Conservation (phyloP, 2,329 filamentous ascomycete genomes). For the Drechmeria coniospora region DNA sequence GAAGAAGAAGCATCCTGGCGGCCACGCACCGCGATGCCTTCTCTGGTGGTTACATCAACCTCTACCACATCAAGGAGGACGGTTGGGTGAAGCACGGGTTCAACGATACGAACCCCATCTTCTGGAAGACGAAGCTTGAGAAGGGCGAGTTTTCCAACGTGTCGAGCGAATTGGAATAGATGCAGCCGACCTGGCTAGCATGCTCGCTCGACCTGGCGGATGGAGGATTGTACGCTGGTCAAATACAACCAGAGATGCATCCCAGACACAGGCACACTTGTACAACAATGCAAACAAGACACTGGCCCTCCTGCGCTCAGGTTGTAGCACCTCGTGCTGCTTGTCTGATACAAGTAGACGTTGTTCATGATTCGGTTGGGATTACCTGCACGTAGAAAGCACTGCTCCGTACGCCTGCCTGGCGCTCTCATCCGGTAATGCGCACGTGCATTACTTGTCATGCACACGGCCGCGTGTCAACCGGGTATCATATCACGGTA, state of each 20-base stretch:
- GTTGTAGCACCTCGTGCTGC: too few species aligned
- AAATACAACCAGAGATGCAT: too few species aligned
- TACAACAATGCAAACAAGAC: conserved; percentile 3
- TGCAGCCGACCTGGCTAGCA: not conserved
- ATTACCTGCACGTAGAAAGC: too few species aligned
- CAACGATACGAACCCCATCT: conserved; percentile 95
- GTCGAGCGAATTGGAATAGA: conserved; percentile 50
- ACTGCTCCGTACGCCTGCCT: too few species aligned
- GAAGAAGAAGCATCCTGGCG: conserved; percentile 81
- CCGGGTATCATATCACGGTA: not conserved
- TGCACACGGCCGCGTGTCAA: too few species aligned
- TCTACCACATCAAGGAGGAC: conserved; percentile 98
- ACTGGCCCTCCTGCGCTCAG: too few species aligned
- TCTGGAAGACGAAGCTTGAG: conserved; percentile 98
- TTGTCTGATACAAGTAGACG: not conserved
- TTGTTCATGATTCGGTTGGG: not conserved
- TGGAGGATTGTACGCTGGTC: too few species aligned
- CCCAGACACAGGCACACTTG: too few species aligned
- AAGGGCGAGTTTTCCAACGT: conserved; percentile 98
- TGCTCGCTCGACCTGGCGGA: not conserved
- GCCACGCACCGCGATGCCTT: conserved; percentile 97
- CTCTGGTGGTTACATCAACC: conserved; percentile 95
- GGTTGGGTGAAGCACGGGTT: conserved; percentile 99
- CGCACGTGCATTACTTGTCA: too few species aligned
- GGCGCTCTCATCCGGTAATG: too few species aligned